Percentiles rank a stretch among this genome's conserved stretches.
Conservation (phyloP, 208 protist species). For the Acanthamoeba culbertsoni region DNA sequence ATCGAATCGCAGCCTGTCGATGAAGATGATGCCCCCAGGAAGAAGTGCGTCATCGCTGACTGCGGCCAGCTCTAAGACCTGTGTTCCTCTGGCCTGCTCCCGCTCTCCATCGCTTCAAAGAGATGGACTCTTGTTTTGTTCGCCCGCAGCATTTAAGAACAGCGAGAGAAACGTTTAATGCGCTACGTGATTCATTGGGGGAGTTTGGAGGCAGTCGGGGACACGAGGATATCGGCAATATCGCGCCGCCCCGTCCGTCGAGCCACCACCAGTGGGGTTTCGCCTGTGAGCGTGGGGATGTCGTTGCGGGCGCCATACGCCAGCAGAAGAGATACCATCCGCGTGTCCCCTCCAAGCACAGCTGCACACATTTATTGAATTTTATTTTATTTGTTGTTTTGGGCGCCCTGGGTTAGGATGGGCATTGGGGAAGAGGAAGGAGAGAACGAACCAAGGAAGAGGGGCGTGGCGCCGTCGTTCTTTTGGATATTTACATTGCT, state of each 20-base stretch:
- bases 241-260: background rate
- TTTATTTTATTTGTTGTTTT: no score
- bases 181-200: background rate
- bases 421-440: background rate
- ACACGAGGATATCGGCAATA: background rate
- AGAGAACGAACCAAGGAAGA: background rate
- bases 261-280: background rate
- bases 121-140: background rate
- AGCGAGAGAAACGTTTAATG: background rate
- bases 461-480: background rate
- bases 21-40: background rate
- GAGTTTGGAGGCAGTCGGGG: background rate
- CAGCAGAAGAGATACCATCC: background rate
- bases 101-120: background rate
- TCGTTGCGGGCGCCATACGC: background rate
- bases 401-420: no score
- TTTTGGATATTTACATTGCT: constrained; percentile 26
- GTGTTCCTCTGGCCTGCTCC: background rate
- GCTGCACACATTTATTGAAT: background rate
- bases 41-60: constrained; percentile 46
- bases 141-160: background rate
- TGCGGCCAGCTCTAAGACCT: constrained; percentile 49
- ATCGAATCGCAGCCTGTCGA: constrained; percentile 61
- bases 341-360: background rate
- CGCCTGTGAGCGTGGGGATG: background rate